Evolutionary conservation across 257 asterid species (phyloP).

Genomic region (Coffea canephora): DNA sequence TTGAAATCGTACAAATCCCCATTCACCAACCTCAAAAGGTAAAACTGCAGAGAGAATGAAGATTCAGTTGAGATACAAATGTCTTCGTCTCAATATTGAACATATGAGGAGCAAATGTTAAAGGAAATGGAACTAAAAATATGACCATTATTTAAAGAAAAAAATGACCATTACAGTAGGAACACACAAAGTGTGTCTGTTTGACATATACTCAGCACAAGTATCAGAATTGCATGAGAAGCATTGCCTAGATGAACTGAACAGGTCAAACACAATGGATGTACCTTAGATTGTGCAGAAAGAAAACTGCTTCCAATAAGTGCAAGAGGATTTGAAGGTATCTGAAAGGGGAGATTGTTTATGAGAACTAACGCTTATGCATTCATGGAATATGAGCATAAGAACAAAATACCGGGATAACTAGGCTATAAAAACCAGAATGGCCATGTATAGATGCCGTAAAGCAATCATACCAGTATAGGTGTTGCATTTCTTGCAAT

Average conservation of each 20-base stretch:
- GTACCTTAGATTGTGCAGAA: slow-evolving; percentile 75
- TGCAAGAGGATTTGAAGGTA: slow-evolving; percentile 77
- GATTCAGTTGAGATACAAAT: neutral
- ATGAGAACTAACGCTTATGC: slow-evolving; percentile 1
- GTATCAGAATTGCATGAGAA: neutral
- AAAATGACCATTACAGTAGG: no score
- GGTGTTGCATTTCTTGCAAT: slow-evolving; percentile 78
- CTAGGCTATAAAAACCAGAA: slow-evolving; percentile 1
- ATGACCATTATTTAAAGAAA: no score
- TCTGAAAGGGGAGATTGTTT: slow-evolving; percentile 36
- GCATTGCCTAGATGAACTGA: slow-evolving; percentile 1
- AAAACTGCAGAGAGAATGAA: neutral
- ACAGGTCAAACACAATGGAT: slow-evolving; percentile 21
- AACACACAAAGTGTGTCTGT: no score
- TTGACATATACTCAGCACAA: neutral
- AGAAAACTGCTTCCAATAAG: slow-evolving; percentile 71
- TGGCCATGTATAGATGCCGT: slow-evolving; percentile 6
- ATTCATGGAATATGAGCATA: slow-evolving; percentile 9
- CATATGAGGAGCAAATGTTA: neutral
- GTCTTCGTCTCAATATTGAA: neutral
- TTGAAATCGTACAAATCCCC: slow-evolving; percentile 5
- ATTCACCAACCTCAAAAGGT: slow-evolving; percentile 11
- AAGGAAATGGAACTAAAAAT: no score
- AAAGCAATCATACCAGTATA: slow-evolving; percentile 47
- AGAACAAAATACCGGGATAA: neutral